Evolutionary conservation across 139 green algal species (phyloP).

Genomic region (Chlamydomonas urium): DNA sequence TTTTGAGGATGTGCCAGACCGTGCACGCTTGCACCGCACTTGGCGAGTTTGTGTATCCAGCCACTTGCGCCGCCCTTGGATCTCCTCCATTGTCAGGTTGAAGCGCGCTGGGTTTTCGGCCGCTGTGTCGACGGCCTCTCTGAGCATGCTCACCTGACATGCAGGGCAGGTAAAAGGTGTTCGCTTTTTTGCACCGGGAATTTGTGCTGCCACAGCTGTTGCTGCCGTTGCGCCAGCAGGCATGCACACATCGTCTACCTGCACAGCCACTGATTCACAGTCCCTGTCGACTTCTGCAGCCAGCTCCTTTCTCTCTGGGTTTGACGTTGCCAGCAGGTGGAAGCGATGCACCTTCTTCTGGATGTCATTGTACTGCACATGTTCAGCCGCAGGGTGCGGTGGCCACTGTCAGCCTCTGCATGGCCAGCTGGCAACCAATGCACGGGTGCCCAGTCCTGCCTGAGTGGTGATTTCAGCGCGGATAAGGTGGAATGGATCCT

Average conservation of each 20-base stretch:
- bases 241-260: background rate
- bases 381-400: background rate
- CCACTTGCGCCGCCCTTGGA: constrained; percentile 64
- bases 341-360: constrained; percentile 5
- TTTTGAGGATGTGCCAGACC: background rate
- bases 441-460: too few species aligned
- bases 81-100: constrained; percentile 63
- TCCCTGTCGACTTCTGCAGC: background rate
- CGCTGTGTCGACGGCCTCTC: constrained; percentile 69
- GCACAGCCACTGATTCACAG: background rate
- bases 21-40: background rate
- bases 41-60: constrained; percentile 23
- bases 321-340: background rate
- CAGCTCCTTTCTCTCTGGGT: background rate
- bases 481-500: constrained; percentile 1
- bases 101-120: constrained; percentile 73
- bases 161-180: background rate
- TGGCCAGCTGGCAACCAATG: background rate
- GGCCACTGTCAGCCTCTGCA: background rate
- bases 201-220: background rate
- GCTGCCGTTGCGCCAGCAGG: background rate
- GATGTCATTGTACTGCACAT: constrained; percentile 8
- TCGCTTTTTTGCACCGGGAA: background rate
- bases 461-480: constrained; percentile 7
- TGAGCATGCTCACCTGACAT: constrained; percentile 66